A percentile compares a stretch with the other conserved stretches of the same genome.
These are phyloP conservation scores for Agaricus subrufescens DNA, from an alignment of 768 basidiomycete species.

Conservation along the genomic window DNA sequence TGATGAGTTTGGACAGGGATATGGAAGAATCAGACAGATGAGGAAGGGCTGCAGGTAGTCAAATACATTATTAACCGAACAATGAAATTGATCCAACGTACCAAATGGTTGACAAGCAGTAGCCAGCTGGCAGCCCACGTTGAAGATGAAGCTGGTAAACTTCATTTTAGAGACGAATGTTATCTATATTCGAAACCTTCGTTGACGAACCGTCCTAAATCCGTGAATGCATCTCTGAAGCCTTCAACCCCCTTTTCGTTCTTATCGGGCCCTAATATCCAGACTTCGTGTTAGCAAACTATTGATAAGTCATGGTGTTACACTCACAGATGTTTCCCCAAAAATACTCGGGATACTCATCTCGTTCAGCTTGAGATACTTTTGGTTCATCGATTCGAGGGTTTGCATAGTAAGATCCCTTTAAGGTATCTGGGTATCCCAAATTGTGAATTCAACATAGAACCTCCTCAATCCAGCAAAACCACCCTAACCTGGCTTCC, in stretches of 20 bases:
- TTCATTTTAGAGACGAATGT: not conserved
- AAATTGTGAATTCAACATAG: not conserved
- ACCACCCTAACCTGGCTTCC: slow-evolving; percentile 57
- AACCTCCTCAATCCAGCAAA: not conserved
- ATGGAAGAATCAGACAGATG: slow-evolving; percentile 62
- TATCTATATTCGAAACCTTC: not conserved
- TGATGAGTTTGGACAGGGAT: slow-evolving; percentile 69
- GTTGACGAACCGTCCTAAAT: slow-evolving; percentile 56
- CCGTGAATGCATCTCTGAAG: slow-evolving; percentile 87
- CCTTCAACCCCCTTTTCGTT: slow-evolving; percentile 60
- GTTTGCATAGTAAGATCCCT: slow-evolving; percentile 94
- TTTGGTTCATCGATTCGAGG: slow-evolving; percentile 64
- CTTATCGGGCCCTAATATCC: slow-evolving; percentile 52
- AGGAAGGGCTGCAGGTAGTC: slow-evolving; percentile 45
- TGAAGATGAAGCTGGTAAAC: slow-evolving; percentile 62
- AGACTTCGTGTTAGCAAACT: not conserved
- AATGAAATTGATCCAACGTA: slow-evolving; percentile 23
- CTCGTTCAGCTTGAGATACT: slow-evolving; percentile 51
- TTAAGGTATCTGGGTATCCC: slow-evolving; percentile 58
- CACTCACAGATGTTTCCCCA: slow-evolving; percentile 79
- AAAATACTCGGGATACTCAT: slow-evolving; percentile 79
- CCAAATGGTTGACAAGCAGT: slow-evolving; percentile 90
- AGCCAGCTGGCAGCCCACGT: slow-evolving; percentile 79
- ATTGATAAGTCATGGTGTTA: not conserved
- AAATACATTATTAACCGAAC: not conserved